Evolutionary conservation across 2,329 filamentous ascomycete species (phyloP).

Genomic region (Thelonectria olida): DNA sequence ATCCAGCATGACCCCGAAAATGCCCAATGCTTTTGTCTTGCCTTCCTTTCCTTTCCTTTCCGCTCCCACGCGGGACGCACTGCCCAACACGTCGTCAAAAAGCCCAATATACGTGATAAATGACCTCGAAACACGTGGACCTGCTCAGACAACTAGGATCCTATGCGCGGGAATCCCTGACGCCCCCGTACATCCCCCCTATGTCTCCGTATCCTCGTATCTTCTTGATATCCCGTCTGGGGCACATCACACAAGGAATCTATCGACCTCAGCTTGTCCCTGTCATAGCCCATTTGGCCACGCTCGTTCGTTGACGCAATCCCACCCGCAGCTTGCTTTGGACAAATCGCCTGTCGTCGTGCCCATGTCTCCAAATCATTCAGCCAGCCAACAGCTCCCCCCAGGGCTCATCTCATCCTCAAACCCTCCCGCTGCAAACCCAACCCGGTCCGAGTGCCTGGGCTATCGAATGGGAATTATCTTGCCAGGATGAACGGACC

Average conservation of each 20-base stretch:
- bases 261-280: not conserved
- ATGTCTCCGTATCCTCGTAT: not conserved
- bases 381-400: not conserved
- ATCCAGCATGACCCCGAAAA: no score
- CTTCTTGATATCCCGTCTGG: not conserved
- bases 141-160: not conserved
- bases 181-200: not conserved
- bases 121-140: slow-evolving; percentile 12
- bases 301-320: slow-evolving; percentile 19
- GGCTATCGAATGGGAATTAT: slow-evolving; percentile 16
- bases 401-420: not conserved
- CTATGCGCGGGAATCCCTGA: not conserved
- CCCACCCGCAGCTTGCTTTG: not conserved
- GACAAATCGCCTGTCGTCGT: not conserved
- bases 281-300: not conserved
- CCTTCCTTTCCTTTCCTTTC: not conserved
- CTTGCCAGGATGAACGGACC: slow-evolving; percentile 6
- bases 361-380: not conserved
- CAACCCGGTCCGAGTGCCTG: slow-evolving; percentile 17
- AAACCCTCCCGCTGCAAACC: not conserved
- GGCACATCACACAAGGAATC: slow-evolving; percentile 1
- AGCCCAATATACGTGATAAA: slow-evolving; percentile 8
- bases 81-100: not conserved
- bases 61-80: not conserved
- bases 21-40: not conserved